Conservation (phyloP, 2,329 filamentous ascomycete species). For the Sporothrix humicola region DNA sequence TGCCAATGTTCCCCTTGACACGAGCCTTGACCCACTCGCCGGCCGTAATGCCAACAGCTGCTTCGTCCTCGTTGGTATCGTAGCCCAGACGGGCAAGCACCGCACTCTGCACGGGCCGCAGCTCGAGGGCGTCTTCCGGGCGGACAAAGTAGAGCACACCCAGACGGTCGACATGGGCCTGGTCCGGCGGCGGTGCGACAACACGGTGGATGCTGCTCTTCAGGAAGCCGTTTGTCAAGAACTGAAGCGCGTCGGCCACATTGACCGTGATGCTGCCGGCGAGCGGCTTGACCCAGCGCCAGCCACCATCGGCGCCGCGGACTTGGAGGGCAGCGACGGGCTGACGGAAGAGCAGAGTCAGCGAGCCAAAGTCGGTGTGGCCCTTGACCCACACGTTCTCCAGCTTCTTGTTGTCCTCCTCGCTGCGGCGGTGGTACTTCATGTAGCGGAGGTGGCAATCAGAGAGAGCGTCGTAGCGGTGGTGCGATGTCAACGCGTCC, state of each 20-base stretch:
- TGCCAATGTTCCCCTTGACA: conserved; percentile 16
- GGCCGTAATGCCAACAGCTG: conserved; percentile 25
- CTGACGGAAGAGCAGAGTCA: conserved; percentile 61
- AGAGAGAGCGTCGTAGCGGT: conserved; percentile 59
- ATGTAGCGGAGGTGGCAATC: conserved; percentile 66
- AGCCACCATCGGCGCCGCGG: conserved; percentile 48
- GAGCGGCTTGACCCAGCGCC: conserved; percentile 53
- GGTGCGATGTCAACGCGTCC: conserved; percentile 59
- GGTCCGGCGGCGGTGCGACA: conserved; percentile 48
- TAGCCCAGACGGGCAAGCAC: conserved; percentile 32
- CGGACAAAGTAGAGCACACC: conserved; percentile 60
- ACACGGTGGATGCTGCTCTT: conserved; percentile 47
- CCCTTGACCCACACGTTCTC: conserved; percentile 44
- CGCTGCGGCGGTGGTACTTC: conserved; percentile 55
- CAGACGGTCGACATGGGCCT: conserved; percentile 54
- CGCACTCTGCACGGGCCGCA: conserved; percentile 37
- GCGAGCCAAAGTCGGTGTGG: conserved; percentile 59
- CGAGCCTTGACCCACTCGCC: conserved; percentile 35
- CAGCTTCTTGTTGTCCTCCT: conserved; percentile 45
- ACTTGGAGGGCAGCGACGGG: conserved; percentile 60
- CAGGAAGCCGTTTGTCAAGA: conserved; percentile 53
- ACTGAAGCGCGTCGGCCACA: conserved; percentile 52
- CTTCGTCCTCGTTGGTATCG: conserved; percentile 20
- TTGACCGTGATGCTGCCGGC: conserved; percentile 57
- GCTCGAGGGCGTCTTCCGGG: conserved; percentile 48